A percentile compares a stretch with the other conserved stretches of the same genome.
Conservation (phyloP, 139 green algal species). For the Tetraselmis striata region DNA sequence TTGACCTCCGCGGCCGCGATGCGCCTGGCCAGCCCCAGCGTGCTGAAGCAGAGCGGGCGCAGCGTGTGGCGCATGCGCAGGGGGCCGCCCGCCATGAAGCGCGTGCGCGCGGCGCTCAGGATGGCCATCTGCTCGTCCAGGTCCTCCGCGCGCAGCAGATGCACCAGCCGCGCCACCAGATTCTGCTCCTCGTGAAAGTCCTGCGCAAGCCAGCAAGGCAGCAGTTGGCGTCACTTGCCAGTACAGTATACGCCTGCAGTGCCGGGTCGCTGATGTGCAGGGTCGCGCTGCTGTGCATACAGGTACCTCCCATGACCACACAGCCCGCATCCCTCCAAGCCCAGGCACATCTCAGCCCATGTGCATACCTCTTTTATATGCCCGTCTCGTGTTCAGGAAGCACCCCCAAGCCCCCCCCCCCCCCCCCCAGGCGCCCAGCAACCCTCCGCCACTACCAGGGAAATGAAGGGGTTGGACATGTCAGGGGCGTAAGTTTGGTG, state of each 20-base stretch:
- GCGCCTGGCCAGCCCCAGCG: conserved; percentile 42
- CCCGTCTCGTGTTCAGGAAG: too few species aligned
- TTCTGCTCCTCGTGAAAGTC: conserved; percentile 81
- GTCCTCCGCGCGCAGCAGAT: conserved; percentile 56
- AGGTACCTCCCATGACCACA: background rate
- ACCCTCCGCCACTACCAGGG: too few species aligned
- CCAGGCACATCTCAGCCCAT: too few species aligned
- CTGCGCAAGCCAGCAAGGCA: conserved; percentile 6
- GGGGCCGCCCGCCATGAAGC: conserved; percentile 59
- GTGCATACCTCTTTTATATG: too few species aligned
- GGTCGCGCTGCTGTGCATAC: background rate
- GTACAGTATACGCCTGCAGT: background rate
- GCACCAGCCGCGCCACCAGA: conserved; percentile 82
- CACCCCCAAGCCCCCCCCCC: too few species aligned
- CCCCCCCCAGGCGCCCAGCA: too few species aligned
- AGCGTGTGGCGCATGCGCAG: conserved; percentile 66
- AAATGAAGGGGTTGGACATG: too few species aligned
- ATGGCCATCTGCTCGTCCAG: conserved; percentile 58
- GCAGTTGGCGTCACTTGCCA: background rate
- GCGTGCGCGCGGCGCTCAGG: conserved; percentile 44
- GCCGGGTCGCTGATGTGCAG: background rate
- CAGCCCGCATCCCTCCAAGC: too few species aligned
- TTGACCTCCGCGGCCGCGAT: background rate
- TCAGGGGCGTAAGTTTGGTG: too few species aligned
- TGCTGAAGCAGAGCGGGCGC: conserved; percentile 66